Percentiles rank a stretch among this genome's conserved stretches.
Conservation (phyloP, 2,329 filamentous ascomycete genomes). For the Microsporum canis region DNA sequence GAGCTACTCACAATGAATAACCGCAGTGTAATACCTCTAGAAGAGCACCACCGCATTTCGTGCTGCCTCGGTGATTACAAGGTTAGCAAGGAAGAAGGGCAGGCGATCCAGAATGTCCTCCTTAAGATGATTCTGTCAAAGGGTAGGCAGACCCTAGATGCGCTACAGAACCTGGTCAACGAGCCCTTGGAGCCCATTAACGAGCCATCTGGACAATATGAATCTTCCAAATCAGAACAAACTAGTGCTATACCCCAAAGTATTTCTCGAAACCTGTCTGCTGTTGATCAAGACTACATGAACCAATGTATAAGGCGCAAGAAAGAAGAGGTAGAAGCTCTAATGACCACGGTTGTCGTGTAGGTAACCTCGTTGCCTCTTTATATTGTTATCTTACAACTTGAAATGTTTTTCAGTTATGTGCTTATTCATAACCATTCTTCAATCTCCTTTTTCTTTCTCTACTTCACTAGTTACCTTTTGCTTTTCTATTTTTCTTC, state of each 20-base stretch:
- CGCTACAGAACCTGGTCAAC: neutral
- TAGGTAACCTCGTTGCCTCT: neutral
- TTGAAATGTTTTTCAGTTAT: too few relatives aligned
- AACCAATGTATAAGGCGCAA: constrained; percentile 1
- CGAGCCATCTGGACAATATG: neutral
- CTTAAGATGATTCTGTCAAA: constrained; percentile 6
- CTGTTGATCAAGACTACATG: neutral
- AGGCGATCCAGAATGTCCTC: constrained; percentile 1
- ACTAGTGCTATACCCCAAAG: neutral
- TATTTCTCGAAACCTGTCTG: neutral
- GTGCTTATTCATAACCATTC: too few relatives aligned
- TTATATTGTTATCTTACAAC: neutral
- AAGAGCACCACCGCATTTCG: neutral
- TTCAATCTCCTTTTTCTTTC: neutral
- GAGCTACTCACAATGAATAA: neutral
- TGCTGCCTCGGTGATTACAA: constrained; percentile 2
- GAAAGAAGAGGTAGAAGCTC: neutral
- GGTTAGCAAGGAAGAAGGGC: constrained; percentile 6
- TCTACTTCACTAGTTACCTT: neutral
- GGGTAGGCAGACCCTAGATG: neutral
- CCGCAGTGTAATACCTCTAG: neutral
- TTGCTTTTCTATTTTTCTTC: neutral
- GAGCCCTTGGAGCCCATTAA: neutral
- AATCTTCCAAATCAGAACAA: neutral
- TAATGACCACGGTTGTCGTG: neutral